Conservation (phyloP, 2,329 filamentous ascomycete species). For the Pseudogymnoascus sp. region DNA sequence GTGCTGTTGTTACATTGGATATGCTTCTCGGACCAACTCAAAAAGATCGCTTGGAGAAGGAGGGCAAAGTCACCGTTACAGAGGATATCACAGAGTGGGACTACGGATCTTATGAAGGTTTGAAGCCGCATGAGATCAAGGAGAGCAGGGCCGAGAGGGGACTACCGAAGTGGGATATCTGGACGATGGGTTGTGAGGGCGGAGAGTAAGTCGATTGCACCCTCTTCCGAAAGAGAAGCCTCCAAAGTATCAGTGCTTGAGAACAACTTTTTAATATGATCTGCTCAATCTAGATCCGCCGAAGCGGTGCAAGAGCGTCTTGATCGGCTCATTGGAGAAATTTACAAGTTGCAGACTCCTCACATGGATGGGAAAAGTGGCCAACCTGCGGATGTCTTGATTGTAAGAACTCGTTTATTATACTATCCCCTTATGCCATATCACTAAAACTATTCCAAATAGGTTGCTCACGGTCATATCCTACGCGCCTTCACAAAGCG, state of each 20-base stretch:
- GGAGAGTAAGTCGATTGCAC: conserved; percentile 36
- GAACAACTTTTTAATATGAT: conserved; percentile 26
- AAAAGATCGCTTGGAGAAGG: conserved; percentile 13
- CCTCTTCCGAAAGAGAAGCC: conserved; percentile 25
- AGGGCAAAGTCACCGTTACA: conserved; percentile 32
- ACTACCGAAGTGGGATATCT: conserved; percentile 46
- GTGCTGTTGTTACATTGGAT: conserved; percentile 34
- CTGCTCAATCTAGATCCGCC: conserved; percentile 5
- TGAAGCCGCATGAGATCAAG: conserved; percentile 33
- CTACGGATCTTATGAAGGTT: conserved; percentile 39
- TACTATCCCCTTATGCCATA: not conserved
- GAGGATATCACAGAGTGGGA: conserved; percentile 39
- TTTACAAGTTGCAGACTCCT: conserved; percentile 12
- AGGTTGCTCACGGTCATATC: not conserved
- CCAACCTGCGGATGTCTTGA: conserved; percentile 29
- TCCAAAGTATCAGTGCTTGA: conserved; percentile 33
- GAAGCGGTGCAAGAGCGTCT: conserved; percentile 13
- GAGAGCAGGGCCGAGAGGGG: conserved; percentile 27
- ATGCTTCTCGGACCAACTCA: conserved; percentile 27
- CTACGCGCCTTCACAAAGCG: not conserved
- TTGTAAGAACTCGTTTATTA: conserved; percentile 27
- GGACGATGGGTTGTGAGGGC: conserved; percentile 48
- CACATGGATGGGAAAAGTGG: conserved; percentile 31
- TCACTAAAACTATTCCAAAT: not conserved
- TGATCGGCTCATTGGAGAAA: conserved; percentile 11